Evolutionary conservation across 1,284 basidiomycete species (phyloP).

Genomic region (Papiliotrema laurentii): DNA sequence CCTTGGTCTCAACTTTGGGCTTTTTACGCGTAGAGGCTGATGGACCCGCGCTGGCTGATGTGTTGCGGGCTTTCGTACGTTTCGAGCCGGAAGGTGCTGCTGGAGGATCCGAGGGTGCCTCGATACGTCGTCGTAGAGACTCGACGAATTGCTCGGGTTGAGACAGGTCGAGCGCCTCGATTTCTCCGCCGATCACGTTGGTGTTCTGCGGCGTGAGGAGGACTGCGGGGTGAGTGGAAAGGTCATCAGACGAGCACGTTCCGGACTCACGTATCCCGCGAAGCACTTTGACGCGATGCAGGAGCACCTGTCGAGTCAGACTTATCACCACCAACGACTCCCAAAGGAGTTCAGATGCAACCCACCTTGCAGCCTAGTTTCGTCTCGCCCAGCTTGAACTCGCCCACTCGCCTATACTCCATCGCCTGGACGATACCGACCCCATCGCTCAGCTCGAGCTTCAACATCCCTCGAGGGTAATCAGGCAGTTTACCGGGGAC

Average conservation of each 20-base stretch:
- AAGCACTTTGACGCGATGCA: conserved; percentile 33
- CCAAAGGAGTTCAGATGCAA: not conserved
- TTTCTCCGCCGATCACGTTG: conserved; percentile 29
- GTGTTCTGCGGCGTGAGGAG: conserved; percentile 38
- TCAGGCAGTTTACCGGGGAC: conserved; percentile 35
- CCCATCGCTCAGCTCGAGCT: conserved; percentile 42
- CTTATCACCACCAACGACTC: not conserved
- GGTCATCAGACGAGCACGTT: conserved; percentile 6
- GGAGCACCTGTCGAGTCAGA: conserved; percentile 24
- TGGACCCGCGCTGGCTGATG: not conserved
- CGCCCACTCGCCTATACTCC: conserved; percentile 37
- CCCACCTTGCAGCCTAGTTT: conserved; percentile 42
- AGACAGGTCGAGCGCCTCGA: conserved; percentile 34
- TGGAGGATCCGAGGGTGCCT: conserved; percentile 3
- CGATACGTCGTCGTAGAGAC: conserved; percentile 18
- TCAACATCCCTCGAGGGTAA: conserved; percentile 45
- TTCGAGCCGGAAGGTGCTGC: not conserved
- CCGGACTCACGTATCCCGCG: conserved; percentile 26
- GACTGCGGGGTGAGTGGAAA: conserved; percentile 14
- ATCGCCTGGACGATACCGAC: conserved; percentile 33
- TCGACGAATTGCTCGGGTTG: conserved; percentile 33
- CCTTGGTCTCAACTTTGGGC: not conserved
- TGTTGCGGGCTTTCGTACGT: not conserved
- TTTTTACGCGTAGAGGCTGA: not conserved
- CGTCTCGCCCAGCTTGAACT: conserved; percentile 39